Evolutionary conservation across 2,329 filamentous ascomycete genomes (phyloP), one percentile per base, ranked within the genome.

Genomic region (Fusarium sp.): DNA sequence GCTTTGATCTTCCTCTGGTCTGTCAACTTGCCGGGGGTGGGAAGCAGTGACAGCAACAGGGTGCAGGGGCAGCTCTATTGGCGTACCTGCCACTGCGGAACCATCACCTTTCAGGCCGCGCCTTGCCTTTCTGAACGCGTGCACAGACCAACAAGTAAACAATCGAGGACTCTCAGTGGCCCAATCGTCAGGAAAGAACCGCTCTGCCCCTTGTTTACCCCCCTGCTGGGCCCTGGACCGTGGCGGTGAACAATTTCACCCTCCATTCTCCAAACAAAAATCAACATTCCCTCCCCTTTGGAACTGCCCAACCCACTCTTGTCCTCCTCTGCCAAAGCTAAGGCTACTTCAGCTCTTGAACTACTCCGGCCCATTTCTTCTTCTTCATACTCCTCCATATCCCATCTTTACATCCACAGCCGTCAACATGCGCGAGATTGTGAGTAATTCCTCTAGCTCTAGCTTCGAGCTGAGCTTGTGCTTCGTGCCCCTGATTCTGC

Each of bases 381-480:
- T 70, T 72, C 66, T 71, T 65, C 70, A 73, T 68, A 66, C 68
- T 66, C 70, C 73, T 71, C 66, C 73, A 58, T 74, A 68, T 67
- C 42, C 45, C 44, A 62, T 63, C 73, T 42, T 42, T 53, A 53
- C 73, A 63, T 75, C 71, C 65, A 70, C 67, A 75, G 73, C 70
- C 76, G 75, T 79, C 82, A 89, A 81, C 75, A 91, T 91, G 89
- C 89, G 89, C 86, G 89, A 91, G 83, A 91, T 91, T 83, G 89
- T 91, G 84, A 83, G 88, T 89, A 45, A 50, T 53, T 64, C 64
- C 62, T 59, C 70, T 38, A 16, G 27, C 32, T 25, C 16, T 43
- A 29, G 25, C 60, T 65, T 51, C 44, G 54, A 56, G 63, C 59
- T 55, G 53, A 24, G 53, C 46, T 52, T 50, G 49, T 58, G 34